Percentiles rank a stretch among this genome's conserved stretches.
phyloP scores from a whole-genome alignment of 768 basidiomycete genomes.

The Tephrocybe sp. region DNA sequence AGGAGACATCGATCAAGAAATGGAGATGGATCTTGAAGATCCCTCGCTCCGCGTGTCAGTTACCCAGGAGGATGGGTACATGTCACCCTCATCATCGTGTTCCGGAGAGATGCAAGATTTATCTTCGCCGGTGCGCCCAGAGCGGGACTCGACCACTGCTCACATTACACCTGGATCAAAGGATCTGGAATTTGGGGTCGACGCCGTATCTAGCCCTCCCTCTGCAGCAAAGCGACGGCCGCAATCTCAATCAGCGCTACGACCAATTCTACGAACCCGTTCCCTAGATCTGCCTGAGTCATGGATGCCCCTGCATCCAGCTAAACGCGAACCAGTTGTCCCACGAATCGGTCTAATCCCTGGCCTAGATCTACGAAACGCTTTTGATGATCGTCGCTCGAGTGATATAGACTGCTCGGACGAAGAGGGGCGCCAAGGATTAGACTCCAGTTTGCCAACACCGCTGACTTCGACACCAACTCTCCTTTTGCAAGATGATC shows the following conservation, averaged over 20 bases:
- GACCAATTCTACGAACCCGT: constrained; percentile 10
- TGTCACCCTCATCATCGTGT: constrained; percentile 65
- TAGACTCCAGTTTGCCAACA: constrained; percentile 24
- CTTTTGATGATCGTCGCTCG: constrained; percentile 40
- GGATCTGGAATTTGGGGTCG: constrained; percentile 51
- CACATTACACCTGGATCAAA: constrained; percentile 17
- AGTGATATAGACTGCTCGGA: constrained; percentile 47
- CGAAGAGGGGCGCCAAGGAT: constrained; percentile 22
- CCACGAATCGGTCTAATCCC: constrained; percentile 10
- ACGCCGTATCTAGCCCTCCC: constrained; percentile 51
- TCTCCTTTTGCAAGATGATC: constrained; percentile 20
- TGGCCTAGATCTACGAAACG: constrained; percentile 46
- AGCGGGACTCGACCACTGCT: constrained; percentile 13
- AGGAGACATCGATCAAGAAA: constrained; percentile 34
- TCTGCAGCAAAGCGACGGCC: constrained; percentile 16
- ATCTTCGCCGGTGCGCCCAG: constrained; percentile 57
- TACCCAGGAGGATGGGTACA: constrained; percentile 80
- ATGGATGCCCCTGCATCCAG: background rate
- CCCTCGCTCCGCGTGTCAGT: constrained; percentile 44
- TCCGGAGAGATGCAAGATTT: constrained; percentile 61
- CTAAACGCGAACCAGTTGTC: background rate
- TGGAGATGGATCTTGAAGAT: constrained; percentile 42
- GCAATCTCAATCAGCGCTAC: constrained; percentile 5
- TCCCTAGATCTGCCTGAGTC: constrained; percentile 15
- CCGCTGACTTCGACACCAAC: constrained; percentile 37